Evolutionary conservation across 805 yeast species (phyloP).

Genomic region (Starmerella kuoi): DNA sequence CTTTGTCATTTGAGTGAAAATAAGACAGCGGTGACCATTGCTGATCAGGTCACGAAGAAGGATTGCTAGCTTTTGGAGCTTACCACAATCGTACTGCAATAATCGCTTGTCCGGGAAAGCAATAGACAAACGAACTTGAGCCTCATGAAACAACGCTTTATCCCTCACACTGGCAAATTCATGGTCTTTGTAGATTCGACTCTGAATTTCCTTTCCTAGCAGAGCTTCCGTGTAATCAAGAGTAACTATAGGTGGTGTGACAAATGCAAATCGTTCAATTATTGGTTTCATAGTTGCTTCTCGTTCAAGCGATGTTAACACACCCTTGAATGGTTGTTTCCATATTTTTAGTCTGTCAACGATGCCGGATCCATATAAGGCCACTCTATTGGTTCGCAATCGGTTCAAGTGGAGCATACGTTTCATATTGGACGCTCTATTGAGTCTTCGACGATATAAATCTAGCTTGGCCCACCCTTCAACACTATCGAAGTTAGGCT

Average conservation of each 20-base stretch:
- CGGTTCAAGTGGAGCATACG: conserved; percentile 55
- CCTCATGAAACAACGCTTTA: conserved; percentile 54
- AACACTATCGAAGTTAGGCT: conserved; percentile 25
- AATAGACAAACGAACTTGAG: conserved; percentile 77
- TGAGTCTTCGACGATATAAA: conserved; percentile 41
- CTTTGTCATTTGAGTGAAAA: conserved; percentile 96
- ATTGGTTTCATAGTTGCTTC: conserved; percentile 34
- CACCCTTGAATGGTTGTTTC: conserved; percentile 15
- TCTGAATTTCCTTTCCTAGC: conserved; percentile 15
- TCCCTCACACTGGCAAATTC: conserved; percentile 24
- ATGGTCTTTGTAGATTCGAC: conserved; percentile 1
- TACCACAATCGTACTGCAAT: conserved; percentile 92
- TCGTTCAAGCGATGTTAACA: conserved; percentile 25
- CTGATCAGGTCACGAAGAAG: conserved; percentile 66
- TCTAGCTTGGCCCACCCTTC: conserved; percentile 48
- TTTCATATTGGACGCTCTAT: conserved; percentile 38
- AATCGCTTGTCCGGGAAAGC: conserved; percentile 94
- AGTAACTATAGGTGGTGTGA: conserved; percentile 78
- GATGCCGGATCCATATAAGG: conserved; percentile 55
- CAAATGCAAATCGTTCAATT: conserved; percentile 66
- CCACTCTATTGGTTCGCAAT: conserved; percentile 51
- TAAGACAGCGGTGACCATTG: conserved; percentile 85
- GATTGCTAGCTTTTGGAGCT: conserved; percentile 70
- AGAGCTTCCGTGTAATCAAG: conserved; percentile 42
- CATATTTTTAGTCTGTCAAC: conserved; percentile 27